Percentiles rank a stretch among this genome's conserved stretches.
These are phyloP conservation scores for Plasmodium ovale DNA, from an alignment of 169 alveolate genomes.

Conservation along the genomic window DNA sequence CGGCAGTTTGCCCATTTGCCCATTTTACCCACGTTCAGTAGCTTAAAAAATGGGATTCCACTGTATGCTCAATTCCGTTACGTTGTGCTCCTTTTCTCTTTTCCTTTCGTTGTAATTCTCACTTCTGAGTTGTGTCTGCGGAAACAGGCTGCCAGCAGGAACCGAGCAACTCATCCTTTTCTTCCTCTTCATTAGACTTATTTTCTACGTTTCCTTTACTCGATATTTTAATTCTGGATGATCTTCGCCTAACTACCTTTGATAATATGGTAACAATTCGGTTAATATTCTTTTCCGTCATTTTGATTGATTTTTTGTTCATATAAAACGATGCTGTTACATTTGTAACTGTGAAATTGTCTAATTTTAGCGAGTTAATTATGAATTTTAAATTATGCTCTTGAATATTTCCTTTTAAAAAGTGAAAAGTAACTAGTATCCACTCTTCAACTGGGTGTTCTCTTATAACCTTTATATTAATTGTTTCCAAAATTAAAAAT, in stretches of 20 bases:
- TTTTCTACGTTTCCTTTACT: not conserved
- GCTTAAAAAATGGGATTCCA: too few species aligned
- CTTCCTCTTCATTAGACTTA: slow-evolving; percentile 5
- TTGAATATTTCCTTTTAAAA: slow-evolving; percentile 47
- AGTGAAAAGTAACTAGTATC: slow-evolving; percentile 68
- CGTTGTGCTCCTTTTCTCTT: not conserved
- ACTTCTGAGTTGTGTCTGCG: not conserved
- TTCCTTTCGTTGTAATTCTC: not conserved
- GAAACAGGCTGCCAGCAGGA: slow-evolving; percentile 72
- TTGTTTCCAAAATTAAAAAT: slow-evolving; percentile 50
- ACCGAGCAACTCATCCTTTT: slow-evolving; percentile 54
- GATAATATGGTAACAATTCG: slow-evolving; percentile 31
- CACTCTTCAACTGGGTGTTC: slow-evolving; percentile 64
- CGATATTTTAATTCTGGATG: slow-evolving; percentile 45
- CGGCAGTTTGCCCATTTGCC: not conserved
- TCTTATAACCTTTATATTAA: slow-evolving; percentile 30
- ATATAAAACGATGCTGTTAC: slow-evolving; percentile 69
- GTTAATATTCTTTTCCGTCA: slow-evolving; percentile 36
- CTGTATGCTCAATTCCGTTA: not conserved
- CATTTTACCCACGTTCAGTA: not conserved
- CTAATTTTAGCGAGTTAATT: slow-evolving; percentile 45
- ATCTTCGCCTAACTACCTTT: slow-evolving; percentile 41
- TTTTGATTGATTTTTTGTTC: slow-evolving; percentile 44
- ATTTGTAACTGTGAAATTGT: slow-evolving; percentile 20
- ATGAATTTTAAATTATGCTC: slow-evolving; percentile 20